Conservation (phyloP, 2,329 filamentous ascomycete species). For the Penicillium sumatraense region DNA sequence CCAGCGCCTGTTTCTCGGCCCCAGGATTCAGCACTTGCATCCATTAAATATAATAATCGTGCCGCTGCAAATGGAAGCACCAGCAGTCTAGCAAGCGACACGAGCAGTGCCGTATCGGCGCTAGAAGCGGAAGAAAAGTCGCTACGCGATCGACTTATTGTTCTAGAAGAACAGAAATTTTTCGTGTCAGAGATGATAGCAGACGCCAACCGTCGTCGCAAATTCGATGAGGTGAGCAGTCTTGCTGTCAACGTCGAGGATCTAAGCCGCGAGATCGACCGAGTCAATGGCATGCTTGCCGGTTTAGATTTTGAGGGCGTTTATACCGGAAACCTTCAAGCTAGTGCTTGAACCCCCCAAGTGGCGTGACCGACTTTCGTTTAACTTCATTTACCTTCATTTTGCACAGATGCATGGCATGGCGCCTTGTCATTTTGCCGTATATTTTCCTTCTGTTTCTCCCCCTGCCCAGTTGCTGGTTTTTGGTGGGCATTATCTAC, state of each 20-base stretch:
- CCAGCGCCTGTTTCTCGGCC: conserved; percentile 30
- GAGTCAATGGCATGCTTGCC: conserved; percentile 66
- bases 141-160: conserved; percentile 75
- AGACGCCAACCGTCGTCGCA: conserved; percentile 72
- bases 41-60: conserved; percentile 60
- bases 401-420: conserved; percentile 15
- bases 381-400: conserved; percentile 8
- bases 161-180: conserved; percentile 90
- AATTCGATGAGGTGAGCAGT: conserved; percentile 85
- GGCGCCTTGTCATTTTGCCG: conserved; percentile 7
- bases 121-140: conserved; percentile 85
- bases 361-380: not conserved
- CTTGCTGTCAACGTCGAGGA: conserved; percentile 81
- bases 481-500: conserved; percentile 20
- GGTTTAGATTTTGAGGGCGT: conserved; percentile 67
- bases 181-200: conserved; percentile 85
- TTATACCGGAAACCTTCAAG: conserved; percentile 42
- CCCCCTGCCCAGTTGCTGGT: conserved; percentile 5
- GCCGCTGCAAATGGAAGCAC: conserved; percentile 54
- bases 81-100: conserved; percentile 58
- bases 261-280: conserved; percentile 76
- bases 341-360: conserved; percentile 14
- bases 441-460: conserved; percentile 6
- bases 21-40: conserved; percentile 56
- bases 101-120: conserved; percentile 64